phyloP scores from a whole-genome alignment of 768 basidiomycete genomes.

The Leccinum boreale region DNA sequence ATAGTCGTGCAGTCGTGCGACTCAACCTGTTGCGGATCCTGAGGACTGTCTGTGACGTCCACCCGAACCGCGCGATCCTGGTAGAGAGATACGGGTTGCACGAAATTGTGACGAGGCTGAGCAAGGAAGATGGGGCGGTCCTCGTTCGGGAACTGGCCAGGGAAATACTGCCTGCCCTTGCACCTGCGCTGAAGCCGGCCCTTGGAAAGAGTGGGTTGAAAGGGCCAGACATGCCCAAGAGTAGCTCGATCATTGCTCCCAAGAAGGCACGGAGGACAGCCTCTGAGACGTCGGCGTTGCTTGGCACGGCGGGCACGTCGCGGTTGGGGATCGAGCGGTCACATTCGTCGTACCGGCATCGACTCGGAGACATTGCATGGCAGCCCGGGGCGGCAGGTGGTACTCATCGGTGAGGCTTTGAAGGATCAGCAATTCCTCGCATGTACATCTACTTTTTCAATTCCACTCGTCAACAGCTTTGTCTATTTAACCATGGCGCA shows the following conservation, averaged over 20 bases:
- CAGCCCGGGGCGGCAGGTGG: slow-evolving; percentile 25
- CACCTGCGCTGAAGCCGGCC: slow-evolving; percentile 64
- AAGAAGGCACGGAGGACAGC: slow-evolving; percentile 66
- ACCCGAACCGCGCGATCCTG: slow-evolving; percentile 78
- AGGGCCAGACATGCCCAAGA: slow-evolving; percentile 38
- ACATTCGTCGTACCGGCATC: slow-evolving; percentile 45
- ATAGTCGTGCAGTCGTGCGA: slow-evolving; percentile 80
- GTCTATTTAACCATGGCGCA: slow-evolving; percentile 19
- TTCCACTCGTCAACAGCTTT: slow-evolving; percentile 12
- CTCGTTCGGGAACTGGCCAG: slow-evolving; percentile 86
- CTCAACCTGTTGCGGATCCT: slow-evolving; percentile 87
- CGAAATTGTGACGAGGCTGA: slow-evolving; percentile 76
- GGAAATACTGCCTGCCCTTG: slow-evolving; percentile 77
- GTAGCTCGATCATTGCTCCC: slow-evolving; percentile 47
- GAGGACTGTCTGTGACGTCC: slow-evolving; percentile 82
- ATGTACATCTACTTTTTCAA: slow-evolving; percentile 13
- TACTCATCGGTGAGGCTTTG: slow-evolving; percentile 19
- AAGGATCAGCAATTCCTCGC: not conserved
- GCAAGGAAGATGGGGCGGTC: slow-evolving; percentile 84
- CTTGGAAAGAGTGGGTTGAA: slow-evolving; percentile 28
- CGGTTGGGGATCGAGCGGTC: slow-evolving; percentile 35
- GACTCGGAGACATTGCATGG: slow-evolving; percentile 65
- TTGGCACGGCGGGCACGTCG: slow-evolving; percentile 20
- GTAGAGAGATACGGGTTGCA: slow-evolving; percentile 81
- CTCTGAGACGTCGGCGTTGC: slow-evolving; percentile 56